Conservation (phyloP, 495 filamentous ascomycete species). For the Neurospora discreta region DNA sequence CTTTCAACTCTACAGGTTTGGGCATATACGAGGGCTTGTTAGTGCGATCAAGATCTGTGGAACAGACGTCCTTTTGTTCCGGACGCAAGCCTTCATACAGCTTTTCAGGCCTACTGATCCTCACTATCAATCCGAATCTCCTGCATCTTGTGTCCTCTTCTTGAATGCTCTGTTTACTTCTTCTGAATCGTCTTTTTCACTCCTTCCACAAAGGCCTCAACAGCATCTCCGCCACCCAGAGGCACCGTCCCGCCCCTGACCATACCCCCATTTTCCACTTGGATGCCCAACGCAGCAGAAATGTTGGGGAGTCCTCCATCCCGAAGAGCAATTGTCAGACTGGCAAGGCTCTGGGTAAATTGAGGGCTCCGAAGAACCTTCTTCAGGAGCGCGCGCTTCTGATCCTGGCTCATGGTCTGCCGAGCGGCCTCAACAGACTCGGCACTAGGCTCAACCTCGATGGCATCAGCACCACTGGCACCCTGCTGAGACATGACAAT, state of each 20-base stretch:
- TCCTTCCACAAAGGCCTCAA: constrained; percentile 83
- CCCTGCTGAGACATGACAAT: constrained; percentile 64
- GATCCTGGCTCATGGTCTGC: constrained; percentile 56
- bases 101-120: background rate
- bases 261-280: constrained; percentile 71
- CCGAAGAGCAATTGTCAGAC: constrained; percentile 73
- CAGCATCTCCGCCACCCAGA: constrained; percentile 76
- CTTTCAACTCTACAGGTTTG: background rate
- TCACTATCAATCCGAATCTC: background rate
- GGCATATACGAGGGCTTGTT: background rate
- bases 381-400: constrained; percentile 74
- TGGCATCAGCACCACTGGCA: constrained; percentile 27
- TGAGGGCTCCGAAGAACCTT: constrained; percentile 85
- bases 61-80: background rate
- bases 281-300: constrained; percentile 70
- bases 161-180: constrained; percentile 11
- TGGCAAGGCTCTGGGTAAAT: constrained; percentile 74
- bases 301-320: constrained; percentile 90
- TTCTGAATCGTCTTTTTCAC: constrained; percentile 66
- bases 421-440: constrained; percentile 59
- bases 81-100: background rate
- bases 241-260: constrained; percentile 65
- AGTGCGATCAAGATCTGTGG: background rate
- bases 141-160: background rate
- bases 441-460: constrained; percentile 45